Evolutionary conservation across 1,284 basidiomycete species (phyloP).

Genomic region (Hymenochaete sp.): DNA sequence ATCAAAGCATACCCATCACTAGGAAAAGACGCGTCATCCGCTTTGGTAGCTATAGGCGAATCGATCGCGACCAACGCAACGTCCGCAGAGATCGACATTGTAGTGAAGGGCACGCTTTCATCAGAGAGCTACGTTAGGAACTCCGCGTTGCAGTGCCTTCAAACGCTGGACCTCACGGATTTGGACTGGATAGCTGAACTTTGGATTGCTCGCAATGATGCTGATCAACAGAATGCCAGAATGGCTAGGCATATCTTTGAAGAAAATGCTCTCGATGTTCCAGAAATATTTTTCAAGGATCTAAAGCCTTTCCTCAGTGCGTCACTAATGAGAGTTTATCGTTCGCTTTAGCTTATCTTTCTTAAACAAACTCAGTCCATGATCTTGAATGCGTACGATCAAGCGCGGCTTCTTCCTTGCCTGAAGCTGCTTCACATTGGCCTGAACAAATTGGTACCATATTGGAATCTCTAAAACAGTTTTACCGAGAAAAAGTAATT

Average conservation of each 20-base stretch:
- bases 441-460: slow-evolving; percentile 52
- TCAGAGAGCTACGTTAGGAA: slow-evolving; percentile 88
- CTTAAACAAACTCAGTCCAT: slow-evolving; percentile 45
- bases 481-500: slow-evolving; percentile 76
- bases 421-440: slow-evolving; percentile 70
- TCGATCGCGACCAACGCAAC: slow-evolving; percentile 67
- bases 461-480: slow-evolving; percentile 48
- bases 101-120: slow-evolving; percentile 72
- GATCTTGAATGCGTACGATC: slow-evolving; percentile 75
- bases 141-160: slow-evolving; percentile 85
- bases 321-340: slow-evolving; percentile 18
- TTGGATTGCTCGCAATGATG: slow-evolving; percentile 87
- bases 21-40: slow-evolving; percentile 79
- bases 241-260: slow-evolving; percentile 87
- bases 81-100: slow-evolving; percentile 51
- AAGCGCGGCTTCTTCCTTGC: slow-evolving; percentile 67
- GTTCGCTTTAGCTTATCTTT: not conserved
- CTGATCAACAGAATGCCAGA: slow-evolving; percentile 84
- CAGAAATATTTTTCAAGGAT: slow-evolving; percentile 58
- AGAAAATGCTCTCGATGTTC: slow-evolving; percentile 90
- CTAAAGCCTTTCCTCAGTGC: slow-evolving; percentile 68
- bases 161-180: slow-evolving; percentile 93
- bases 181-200: slow-evolving; percentile 87
- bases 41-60: slow-evolving; percentile 78
- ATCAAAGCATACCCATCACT: slow-evolving; percentile 77